Evolutionary conservation across 2,329 filamentous ascomycete species (phyloP).

Genomic region (Cordyceps javanica): DNA sequence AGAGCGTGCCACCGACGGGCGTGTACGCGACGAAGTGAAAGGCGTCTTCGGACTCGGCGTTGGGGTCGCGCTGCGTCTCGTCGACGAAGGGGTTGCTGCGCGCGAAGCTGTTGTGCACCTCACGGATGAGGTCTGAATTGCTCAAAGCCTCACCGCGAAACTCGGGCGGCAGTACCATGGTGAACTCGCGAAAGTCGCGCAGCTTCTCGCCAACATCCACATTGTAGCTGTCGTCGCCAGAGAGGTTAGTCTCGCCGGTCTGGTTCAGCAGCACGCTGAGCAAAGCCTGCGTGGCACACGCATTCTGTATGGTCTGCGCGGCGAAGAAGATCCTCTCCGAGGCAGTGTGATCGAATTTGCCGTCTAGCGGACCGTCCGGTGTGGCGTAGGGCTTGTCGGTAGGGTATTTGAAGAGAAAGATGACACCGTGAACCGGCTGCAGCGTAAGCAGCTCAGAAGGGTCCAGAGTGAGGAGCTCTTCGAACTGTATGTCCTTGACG

Average conservation of each 20-base stretch:
- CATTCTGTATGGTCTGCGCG: conserved; percentile 95
- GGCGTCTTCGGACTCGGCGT: conserved; percentile 72
- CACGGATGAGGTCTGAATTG: conserved; percentile 63
- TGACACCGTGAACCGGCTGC: conserved; percentile 84
- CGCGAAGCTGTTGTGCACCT: conserved; percentile 87
- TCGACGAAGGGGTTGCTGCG: conserved; percentile 85
- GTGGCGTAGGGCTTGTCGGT: conserved; percentile 58
- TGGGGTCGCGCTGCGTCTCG: conserved; percentile 66
- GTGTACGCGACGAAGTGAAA: conserved; percentile 99
- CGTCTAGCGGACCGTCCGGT: conserved; percentile 66
- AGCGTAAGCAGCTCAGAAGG: conserved; percentile 63
- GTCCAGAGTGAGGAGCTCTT: conserved; percentile 89
- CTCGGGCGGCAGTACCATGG: conserved; percentile 73
- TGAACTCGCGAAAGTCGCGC: conserved; percentile 79
- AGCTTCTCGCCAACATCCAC: conserved; percentile 69
- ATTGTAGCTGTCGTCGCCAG: conserved; percentile 28
- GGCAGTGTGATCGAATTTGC: conserved; percentile 70
- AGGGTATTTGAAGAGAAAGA: conserved; percentile 96
- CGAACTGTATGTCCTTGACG: conserved; percentile 90
- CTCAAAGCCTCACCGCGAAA: conserved; percentile 55
- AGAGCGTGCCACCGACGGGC: conserved; percentile 69
- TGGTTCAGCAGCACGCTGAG: conserved; percentile 90
- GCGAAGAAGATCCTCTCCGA: conserved; percentile 85
- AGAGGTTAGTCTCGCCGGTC: conserved; percentile 38
- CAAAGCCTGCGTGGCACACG: conserved; percentile 92